A percentile compares a stretch with the other conserved stretches of the same genome.
phyloP scores from a whole-genome alignment of 202 grass and related monocot species.

The Thinopyrum obtusiflorum region DNA sequence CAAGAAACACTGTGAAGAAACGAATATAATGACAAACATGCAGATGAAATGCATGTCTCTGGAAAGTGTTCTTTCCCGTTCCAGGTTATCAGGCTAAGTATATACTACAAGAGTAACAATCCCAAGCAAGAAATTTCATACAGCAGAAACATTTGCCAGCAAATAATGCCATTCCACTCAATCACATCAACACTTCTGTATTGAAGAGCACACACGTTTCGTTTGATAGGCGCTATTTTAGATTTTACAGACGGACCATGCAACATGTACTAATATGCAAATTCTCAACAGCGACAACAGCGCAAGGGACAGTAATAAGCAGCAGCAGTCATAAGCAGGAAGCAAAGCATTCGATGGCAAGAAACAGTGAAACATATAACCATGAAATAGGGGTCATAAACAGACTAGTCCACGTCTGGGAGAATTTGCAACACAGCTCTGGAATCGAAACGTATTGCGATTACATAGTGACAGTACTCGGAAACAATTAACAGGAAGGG shows the following conservation, averaged over 20 bases:
- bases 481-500: constrained; percentile 23
- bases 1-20: background rate
- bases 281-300: background rate
- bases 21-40: background rate
- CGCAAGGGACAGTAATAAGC: background rate
- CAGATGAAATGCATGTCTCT: background rate
- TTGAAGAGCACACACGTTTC: background rate
- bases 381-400: background rate
- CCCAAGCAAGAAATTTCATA: background rate
- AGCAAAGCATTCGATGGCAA: background rate
- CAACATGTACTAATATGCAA: background rate
- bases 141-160: background rate
- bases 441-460: constrained; percentile 19
- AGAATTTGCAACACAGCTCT: constrained; percentile 32
- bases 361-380: background rate
- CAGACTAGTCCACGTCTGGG: constrained; percentile 12
- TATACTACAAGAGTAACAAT: background rate
- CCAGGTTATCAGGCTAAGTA: background rate
- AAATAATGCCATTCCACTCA: background rate
- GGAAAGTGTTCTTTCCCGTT: background rate
- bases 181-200: background rate
- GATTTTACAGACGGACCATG: background rate
- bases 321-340: background rate
- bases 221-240: no score
- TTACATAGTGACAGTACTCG: constrained; percentile 25